Percentiles rank a stretch among this genome's conserved stretches.
Evolutionary conservation across 2,329 filamentous ascomycete genomes (phyloP).

Genomic region (Verticillium nonalfalfae): DNA sequence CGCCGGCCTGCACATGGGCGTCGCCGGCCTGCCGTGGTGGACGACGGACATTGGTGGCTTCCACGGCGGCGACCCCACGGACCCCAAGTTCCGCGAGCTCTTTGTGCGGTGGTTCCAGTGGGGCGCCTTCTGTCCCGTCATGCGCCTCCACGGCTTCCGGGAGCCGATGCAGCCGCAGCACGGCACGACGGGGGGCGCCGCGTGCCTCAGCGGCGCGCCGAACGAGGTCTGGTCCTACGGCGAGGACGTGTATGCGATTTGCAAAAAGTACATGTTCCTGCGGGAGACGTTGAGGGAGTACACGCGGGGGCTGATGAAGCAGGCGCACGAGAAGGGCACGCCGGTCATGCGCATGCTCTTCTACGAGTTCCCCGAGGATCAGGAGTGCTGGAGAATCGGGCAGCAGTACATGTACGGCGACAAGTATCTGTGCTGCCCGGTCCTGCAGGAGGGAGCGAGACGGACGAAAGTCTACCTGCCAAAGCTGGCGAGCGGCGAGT

Average conservation of each 20-base stretch:
- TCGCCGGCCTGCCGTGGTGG: slow-evolving; percentile 61
- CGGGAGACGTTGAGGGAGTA: slow-evolving; percentile 54
- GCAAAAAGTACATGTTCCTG: slow-evolving; percentile 50
- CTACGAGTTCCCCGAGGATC: slow-evolving; percentile 55
- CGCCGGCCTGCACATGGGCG: slow-evolving; percentile 59
- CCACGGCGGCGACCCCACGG: slow-evolving; percentile 54
- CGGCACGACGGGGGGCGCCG: slow-evolving; percentile 9
- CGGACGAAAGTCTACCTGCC: slow-evolving; percentile 47
- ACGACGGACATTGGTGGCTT: slow-evolving; percentile 68
- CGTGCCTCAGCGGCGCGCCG: slow-evolving; percentile 40
- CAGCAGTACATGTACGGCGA: slow-evolving; percentile 59
- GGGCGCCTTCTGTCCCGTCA: slow-evolving; percentile 61
- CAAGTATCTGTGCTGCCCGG: slow-evolving; percentile 51
- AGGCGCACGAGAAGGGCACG: slow-evolving; percentile 52
- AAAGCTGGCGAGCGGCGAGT: not conserved
- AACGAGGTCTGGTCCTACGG: slow-evolving; percentile 66
- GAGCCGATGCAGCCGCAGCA: slow-evolving; percentile 40
- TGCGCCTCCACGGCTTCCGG: slow-evolving; percentile 60
- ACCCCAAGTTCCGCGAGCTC: slow-evolving; percentile 52
- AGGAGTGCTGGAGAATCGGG: slow-evolving; percentile 47
- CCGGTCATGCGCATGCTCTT: slow-evolving; percentile 59
- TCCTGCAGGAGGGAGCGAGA: slow-evolving; percentile 41
- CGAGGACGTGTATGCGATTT: slow-evolving; percentile 52
- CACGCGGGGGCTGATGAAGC: slow-evolving; percentile 49
- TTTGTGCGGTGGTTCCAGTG: slow-evolving; percentile 66